Conservation (phyloP, 805 yeast genomes). For the Vanderwaltozyma polyspora region DNA sequence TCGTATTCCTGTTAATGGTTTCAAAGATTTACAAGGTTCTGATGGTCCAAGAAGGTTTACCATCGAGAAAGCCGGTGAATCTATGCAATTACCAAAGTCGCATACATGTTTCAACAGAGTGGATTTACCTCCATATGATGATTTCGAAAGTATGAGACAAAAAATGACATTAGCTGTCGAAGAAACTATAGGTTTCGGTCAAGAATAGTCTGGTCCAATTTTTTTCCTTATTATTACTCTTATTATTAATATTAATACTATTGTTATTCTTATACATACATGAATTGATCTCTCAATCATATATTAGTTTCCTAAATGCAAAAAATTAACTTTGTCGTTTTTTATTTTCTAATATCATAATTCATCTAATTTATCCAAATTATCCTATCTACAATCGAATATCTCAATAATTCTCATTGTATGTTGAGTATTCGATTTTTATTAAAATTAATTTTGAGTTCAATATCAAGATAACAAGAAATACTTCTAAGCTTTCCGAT, state of each 20-base stretch:
- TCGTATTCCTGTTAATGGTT: conserved; percentile 97
- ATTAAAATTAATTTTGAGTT: too few relatives aligned
- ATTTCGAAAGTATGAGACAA: conserved; percentile 73
- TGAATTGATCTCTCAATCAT: too few relatives aligned
- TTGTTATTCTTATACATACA: too few relatives aligned
- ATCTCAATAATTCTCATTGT: too few relatives aligned
- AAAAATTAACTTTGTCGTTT: too few relatives aligned
- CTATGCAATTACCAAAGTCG: conserved; percentile 86
- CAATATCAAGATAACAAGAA: too few relatives aligned
- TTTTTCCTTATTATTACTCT: neutral
- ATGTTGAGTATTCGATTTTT: too few relatives aligned
- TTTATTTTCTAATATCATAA: too few relatives aligned
- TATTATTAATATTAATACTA: neutral
- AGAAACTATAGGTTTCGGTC: conserved; percentile 98
- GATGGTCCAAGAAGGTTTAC: conserved; percentile 99
- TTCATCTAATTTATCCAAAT: too few relatives aligned
- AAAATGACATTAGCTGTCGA: conserved; percentile 94
- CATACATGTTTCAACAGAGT: conserved; percentile 99
- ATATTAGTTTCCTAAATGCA: too few relatives aligned
- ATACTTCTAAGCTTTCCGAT: too few relatives aligned
- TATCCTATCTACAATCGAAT: too few relatives aligned
- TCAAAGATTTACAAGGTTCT: conserved; percentile 95
- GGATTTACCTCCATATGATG: conserved; percentile 88
- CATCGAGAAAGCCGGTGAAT: conserved; percentile 91
- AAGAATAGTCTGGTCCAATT: conserved; percentile 51